Evolutionary conservation across 345 rosid genomes (phyloP).

Genomic region (Eucalyptus marginata): DNA sequence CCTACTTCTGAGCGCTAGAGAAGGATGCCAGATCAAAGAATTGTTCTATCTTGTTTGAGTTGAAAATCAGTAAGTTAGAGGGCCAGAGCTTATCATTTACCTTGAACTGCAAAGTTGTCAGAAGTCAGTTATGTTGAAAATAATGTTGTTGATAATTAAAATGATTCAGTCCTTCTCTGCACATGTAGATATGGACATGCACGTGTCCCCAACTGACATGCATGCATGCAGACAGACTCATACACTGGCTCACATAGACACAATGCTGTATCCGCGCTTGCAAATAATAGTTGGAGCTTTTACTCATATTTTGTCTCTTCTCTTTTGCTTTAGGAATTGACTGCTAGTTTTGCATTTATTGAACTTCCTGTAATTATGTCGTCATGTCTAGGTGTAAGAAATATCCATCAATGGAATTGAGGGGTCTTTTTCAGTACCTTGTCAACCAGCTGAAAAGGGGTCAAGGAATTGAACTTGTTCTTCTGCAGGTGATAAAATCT

Average conservation of each 20-base stretch:
- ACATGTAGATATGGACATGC: not conserved
- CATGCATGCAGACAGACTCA: not conserved
- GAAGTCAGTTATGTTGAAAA: not conserved
- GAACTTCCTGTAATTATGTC: not conserved
- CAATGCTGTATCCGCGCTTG: not conserved
- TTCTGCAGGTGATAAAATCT: slow-evolving; percentile 60
- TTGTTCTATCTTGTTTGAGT: not conserved
- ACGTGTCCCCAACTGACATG: not conserved
- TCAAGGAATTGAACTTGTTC: slow-evolving; percentile 93
- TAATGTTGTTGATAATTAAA: not conserved
- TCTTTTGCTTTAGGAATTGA: not conserved
- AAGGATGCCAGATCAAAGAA: not conserved
- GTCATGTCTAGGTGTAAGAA: slow-evolving; percentile 70
- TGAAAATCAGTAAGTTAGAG: not conserved
- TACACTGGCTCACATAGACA: not conserved
- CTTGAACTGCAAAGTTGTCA: not conserved
- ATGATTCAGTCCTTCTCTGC: not conserved
- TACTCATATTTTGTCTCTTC: not conserved
- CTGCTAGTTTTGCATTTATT: not conserved
- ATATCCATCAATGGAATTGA: slow-evolving; percentile 96
- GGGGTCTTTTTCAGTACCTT: slow-evolving; percentile 98
- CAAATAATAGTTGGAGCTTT: not conserved
- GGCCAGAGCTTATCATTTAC: not conserved
- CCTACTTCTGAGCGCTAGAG: not conserved
- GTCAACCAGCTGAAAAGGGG: slow-evolving; percentile 96